A percentile compares a stretch with the other conserved stretches of the same genome.
These are phyloP conservation scores for Paecilomyces variotii DNA, from an alignment of 2,329 filamentous ascomycete species.

Conservation along the genomic window DNA sequence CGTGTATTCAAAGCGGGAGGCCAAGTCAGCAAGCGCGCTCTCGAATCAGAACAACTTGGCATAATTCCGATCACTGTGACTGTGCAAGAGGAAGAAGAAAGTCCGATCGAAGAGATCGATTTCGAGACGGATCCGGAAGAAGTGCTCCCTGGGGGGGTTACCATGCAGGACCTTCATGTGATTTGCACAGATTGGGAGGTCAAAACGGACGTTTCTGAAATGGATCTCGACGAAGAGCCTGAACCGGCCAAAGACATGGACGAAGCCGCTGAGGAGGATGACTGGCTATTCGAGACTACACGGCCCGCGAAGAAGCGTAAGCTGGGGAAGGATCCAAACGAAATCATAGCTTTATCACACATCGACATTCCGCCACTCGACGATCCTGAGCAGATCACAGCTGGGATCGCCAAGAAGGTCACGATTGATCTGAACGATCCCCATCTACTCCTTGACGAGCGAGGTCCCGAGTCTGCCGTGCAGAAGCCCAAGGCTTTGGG, in stretches of 20 bases:
- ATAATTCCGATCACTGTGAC: slow-evolving; percentile 41
- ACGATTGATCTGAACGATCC: slow-evolving; percentile 83
- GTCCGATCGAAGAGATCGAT: slow-evolving; percentile 43
- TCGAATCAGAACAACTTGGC: slow-evolving; percentile 49
- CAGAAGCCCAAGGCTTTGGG: slow-evolving; percentile 41
- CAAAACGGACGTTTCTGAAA: slow-evolving; percentile 45
- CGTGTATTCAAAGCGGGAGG: slow-evolving; percentile 72
- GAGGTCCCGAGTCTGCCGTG: slow-evolving; percentile 54
- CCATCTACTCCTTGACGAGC: slow-evolving; percentile 72
- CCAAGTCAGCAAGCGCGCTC: slow-evolving; percentile 44
- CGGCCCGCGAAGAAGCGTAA: slow-evolving; percentile 61
- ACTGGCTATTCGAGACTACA: slow-evolving; percentile 40
- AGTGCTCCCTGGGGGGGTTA: slow-evolving; percentile 59
- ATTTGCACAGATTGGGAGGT: slow-evolving; percentile 81
- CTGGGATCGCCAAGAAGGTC: slow-evolving; percentile 67
- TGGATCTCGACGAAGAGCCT: slow-evolving; percentile 22
- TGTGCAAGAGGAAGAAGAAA: slow-evolving; percentile 43
- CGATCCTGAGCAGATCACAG: slow-evolving; percentile 66
- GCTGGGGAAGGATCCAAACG: slow-evolving; percentile 33
- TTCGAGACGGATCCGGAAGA: slow-evolving; percentile 53
- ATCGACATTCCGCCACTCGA: slow-evolving; percentile 67
- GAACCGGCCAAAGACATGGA: slow-evolving; percentile 11
- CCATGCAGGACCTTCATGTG: slow-evolving; percentile 71
- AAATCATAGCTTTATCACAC: slow-evolving; percentile 46
- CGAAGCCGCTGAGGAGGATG: slow-evolving; percentile 50